These are phyloP conservation scores for Pelargonium australe DNA, from an alignment of 441 rosid genomes.

Conservation along the genomic window DNA sequence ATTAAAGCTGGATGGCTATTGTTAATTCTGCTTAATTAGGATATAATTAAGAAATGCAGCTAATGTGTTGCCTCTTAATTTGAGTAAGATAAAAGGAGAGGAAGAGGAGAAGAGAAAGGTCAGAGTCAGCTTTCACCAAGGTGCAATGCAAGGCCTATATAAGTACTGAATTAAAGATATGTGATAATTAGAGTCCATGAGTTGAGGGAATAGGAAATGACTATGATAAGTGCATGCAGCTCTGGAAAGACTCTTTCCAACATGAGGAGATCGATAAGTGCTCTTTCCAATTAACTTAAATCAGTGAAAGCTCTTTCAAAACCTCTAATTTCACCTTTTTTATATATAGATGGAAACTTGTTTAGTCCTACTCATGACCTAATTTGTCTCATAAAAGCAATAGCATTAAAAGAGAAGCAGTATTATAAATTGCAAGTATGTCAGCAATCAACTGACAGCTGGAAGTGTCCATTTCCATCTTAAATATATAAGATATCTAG, in stretches of 20 bases:
- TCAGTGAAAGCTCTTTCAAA: slow-evolving; percentile 13
- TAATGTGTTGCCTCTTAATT: not conserved
- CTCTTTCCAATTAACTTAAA: slow-evolving; percentile 27
- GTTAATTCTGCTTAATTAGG: not conserved
- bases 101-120: not conserved
- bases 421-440: not conserved
- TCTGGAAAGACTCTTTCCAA: slow-evolving; percentile 16
- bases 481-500: slow-evolving; percentile 1
- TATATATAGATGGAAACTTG: not conserved
- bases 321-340: slow-evolving; percentile 11
- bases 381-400: slow-evolving; percentile 18
- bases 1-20: not conserved
- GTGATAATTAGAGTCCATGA: not conserved
- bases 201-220: no score
- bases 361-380: slow-evolving; percentile 39
- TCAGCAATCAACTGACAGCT: slow-evolving; percentile 3
- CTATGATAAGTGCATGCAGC: slow-evolving; percentile 14
- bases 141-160: slow-evolving; percentile 1
- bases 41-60: not conserved
- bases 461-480: slow-evolving; percentile 6
- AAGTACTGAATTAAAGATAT: slow-evolving; percentile 1
- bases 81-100: not conserved
- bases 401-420: not conserved
- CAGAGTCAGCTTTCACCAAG: slow-evolving; percentile 4
- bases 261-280: slow-evolving; percentile 26